Evolutionary conservation across 2,329 filamentous ascomycete genomes (phyloP), one percentile per base, ranked within the genome.

Genomic region (Hansfordia pulvinata): DNA sequence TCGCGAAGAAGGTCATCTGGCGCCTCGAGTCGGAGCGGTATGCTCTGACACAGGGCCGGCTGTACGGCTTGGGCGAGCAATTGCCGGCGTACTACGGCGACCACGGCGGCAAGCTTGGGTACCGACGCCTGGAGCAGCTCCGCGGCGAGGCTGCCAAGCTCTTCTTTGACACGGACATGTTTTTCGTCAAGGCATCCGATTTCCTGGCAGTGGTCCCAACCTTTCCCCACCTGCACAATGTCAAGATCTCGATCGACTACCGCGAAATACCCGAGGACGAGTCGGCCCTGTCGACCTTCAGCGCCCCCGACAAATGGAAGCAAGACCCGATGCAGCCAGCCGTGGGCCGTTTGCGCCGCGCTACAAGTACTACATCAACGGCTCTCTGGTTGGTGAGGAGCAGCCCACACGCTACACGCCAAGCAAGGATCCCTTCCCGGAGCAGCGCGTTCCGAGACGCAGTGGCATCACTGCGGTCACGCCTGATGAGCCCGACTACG

Each of bases 101-200:
- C 7, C 50, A 63, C 20, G 62, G 64, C 2, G 48, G 48, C 9
- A 45, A 42, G 5, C 42, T 71, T 45, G 45, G 50, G 28, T 59
- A 60, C 31, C 44, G 49, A 24, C 50, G 46, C 9, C 55, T 56
- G 19, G 54, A 65, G 35, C 49, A 49, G 29, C 56, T 72, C 19
- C 61, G 58, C 25, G 43, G 49, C 16, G 59, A 63, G 22, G 63
- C 66, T 10, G 59, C 58, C 50, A 55, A 64, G 29, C 58, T 56
- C 37, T 74, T 76, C 44, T 48, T 60, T 32, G 58, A 60, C 11
- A 63, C 67, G 42, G 65, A 76, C 37, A 60, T 76, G 59, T 78
- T 77, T 44, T 76, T 77, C 39, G 64, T 78, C 35, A 76, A 74
- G 58, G 69, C 69, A 28, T 72, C 69, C 17, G 73, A 78, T 37